Evolutionary conservation across 2,329 filamentous ascomycete genomes (phyloP).

Genomic region (Diaporthe aspalathi): DNA sequence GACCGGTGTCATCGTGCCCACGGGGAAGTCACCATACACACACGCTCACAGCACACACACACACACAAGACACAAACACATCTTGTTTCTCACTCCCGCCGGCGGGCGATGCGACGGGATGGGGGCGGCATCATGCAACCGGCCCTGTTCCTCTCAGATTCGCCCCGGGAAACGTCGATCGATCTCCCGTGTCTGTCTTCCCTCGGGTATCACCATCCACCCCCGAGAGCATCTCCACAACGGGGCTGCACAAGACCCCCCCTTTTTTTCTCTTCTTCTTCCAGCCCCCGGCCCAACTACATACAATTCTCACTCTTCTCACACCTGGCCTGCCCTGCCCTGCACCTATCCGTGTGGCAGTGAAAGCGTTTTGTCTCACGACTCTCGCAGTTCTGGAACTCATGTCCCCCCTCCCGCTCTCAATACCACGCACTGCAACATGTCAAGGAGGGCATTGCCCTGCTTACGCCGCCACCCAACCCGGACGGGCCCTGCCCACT

Average conservation of each 20-base stretch:
- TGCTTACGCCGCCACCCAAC: slow-evolving; percentile 2
- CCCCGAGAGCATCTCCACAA: not conserved
- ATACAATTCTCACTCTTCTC: too few species aligned
- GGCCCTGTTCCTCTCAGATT: not conserved
- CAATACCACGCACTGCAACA: slow-evolving; percentile 1
- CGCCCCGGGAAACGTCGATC: slow-evolving; percentile 8
- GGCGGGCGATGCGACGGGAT: not conserved
- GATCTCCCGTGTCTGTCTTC: slow-evolving; percentile 24
- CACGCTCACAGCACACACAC: too few species aligned
- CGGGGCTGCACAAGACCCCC: not conserved
- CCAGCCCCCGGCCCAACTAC: not conserved
- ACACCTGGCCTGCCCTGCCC: too few species aligned
- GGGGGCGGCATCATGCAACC: slow-evolving; percentile 5
- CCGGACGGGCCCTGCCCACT: not conserved
- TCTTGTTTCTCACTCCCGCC: not conserved
- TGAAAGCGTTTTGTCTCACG: slow-evolving; percentile 26
- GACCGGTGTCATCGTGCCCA: not conserved
- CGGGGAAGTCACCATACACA: too few species aligned
- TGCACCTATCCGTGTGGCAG: slow-evolving; percentile 9
- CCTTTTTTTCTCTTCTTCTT: too few species aligned
- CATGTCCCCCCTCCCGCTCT: not conserved
- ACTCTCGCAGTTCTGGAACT: not conserved
- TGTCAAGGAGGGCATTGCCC: slow-evolving; percentile 11
- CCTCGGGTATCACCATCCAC: slow-evolving; percentile 12
- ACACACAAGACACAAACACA: too few species aligned